Evolutionary conservation across 495 filamentous ascomycete species (phyloP).

Genomic region (Choiromyces venosus): DNA sequence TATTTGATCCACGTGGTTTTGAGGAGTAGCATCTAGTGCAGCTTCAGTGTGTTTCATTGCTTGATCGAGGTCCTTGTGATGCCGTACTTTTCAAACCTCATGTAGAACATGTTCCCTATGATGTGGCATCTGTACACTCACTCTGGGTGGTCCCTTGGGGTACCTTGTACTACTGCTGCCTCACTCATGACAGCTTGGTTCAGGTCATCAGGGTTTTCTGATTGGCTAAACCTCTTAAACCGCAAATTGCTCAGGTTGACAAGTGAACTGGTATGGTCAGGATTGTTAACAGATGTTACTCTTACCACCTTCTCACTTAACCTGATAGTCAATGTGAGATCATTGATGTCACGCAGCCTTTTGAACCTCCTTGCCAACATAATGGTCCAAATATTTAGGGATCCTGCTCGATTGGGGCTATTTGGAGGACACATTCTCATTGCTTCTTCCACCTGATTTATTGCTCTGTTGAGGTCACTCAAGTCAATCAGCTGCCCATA

Average conservation of each 20-base stretch:
- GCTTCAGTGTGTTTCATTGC: not conserved
- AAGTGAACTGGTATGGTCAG: not conserved
- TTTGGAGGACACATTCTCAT: not conserved
- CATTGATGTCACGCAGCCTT: not conserved
- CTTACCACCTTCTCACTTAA: not conserved
- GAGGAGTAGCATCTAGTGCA: not conserved
- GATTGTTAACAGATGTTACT: not conserved
- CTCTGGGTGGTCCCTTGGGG: not conserved
- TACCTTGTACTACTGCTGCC: not conserved
- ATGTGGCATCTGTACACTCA: not conserved
- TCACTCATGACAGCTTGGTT: not conserved
- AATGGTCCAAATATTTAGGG: not conserved
- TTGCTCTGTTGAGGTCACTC: too few species aligned
- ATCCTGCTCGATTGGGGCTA: not conserved
- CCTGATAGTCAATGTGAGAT: not conserved
- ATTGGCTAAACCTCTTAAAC: not conserved
- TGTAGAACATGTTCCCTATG: not conserved
- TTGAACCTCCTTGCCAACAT: too few species aligned
- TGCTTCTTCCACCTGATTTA: not conserved
- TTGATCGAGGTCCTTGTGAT: not conserved
- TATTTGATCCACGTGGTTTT: not conserved
- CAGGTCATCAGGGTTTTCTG: conserved; percentile 3
- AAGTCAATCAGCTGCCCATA: too few species aligned
- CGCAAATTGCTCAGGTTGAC: not conserved
- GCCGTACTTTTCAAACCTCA: not conserved